These are phyloP conservation scores for Corrigiola litoralis DNA, from an alignment of 179 eudicot species.

Conservation along the genomic window DNA sequence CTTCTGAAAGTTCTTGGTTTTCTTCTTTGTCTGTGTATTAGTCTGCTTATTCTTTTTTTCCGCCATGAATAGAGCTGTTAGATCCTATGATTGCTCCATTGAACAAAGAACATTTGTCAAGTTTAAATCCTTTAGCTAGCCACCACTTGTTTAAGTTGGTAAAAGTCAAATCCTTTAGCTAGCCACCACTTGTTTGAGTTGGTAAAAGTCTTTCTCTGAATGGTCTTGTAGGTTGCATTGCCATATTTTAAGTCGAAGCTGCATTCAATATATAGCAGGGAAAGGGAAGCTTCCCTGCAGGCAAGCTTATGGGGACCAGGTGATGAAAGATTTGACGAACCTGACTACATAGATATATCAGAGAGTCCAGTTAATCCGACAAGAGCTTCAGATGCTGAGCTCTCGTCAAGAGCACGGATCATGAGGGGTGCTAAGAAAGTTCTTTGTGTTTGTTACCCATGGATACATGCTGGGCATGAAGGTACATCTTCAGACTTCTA, in stretches of 20 bases:
- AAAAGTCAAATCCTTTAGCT: too few relatives aligned
- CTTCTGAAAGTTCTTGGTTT: neutral
- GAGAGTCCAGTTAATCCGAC: slow-evolving; percentile 47
- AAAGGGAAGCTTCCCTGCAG: slow-evolving; percentile 86
- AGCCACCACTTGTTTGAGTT: neutral
- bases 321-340: slow-evolving; percentile 56
- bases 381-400: slow-evolving; percentile 42
- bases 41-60: too few relatives aligned
- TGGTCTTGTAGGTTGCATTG: slow-evolving; percentile 63
- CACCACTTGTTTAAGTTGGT: neutral
- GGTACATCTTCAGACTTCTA: slow-evolving; percentile 34
- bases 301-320: slow-evolving; percentile 90
- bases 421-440: slow-evolving; percentile 52
- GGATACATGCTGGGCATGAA: slow-evolving; percentile 92
- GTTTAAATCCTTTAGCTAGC: neutral
- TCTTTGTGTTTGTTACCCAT: slow-evolving; percentile 84
- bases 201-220: neutral
- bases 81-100: too few relatives aligned
- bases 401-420: slow-evolving; percentile 46
- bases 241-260: slow-evolving; percentile 93
- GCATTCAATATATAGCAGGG: slow-evolving; percentile 77
- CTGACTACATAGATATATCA: slow-evolving; percentile 45
- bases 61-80: too few relatives aligned
- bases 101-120: neutral
- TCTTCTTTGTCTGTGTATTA: too few relatives aligned